Percentiles rank a stretch among this genome's conserved stretches.
Evolutionary conservation across 1,284 basidiomycete species (phyloP).

Genomic region (Cryptococcus jaspeensis): DNA sequence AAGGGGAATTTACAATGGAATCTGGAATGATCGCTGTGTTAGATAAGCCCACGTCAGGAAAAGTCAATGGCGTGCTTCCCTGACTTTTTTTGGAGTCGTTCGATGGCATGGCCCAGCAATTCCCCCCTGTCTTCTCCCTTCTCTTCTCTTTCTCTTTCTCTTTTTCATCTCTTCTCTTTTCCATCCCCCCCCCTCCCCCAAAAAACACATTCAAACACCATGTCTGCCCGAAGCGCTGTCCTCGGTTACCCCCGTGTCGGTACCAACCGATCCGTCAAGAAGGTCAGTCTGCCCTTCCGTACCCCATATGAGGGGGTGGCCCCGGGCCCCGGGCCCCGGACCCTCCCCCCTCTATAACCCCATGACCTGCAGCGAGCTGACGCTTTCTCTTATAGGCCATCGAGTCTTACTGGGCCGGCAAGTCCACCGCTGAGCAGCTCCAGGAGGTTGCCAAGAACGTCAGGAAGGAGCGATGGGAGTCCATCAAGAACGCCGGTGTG

Average conservation of each 20-base stretch:
- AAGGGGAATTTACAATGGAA: background rate
- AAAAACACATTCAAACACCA: conserved; percentile 20
- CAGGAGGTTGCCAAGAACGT: conserved; percentile 84
- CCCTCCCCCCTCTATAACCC: too few species aligned
- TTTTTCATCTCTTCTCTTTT: conserved; percentile 16
- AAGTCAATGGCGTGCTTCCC: background rate
- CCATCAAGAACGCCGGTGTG: conserved; percentile 83
- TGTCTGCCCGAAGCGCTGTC: conserved; percentile 65
- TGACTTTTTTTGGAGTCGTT: background rate
- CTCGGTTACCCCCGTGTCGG: conserved; percentile 98
- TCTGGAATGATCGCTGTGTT: background rate
- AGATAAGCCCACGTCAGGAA: background rate
- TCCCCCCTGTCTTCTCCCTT: background rate
- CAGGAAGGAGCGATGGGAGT: conserved; percentile 86
- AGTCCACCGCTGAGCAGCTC: conserved; percentile 84
- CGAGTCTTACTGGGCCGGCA: conserved; percentile 97
- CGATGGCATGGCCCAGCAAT: background rate
- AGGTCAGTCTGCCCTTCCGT: conserved; percentile 50
- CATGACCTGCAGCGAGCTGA: background rate
- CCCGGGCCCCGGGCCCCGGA: too few species aligned
- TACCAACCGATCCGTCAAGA: conserved; percentile 94
- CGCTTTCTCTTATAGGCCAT: conserved; percentile 60
- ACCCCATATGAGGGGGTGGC: background rate
- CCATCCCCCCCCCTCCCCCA: conserved; percentile 11
- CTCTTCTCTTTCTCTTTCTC: conserved; percentile 4